Evolutionary conservation across 164 flowering plant genomes (phyloP).

Genomic region (Kalanchoe fedtschenkoi): DNA sequence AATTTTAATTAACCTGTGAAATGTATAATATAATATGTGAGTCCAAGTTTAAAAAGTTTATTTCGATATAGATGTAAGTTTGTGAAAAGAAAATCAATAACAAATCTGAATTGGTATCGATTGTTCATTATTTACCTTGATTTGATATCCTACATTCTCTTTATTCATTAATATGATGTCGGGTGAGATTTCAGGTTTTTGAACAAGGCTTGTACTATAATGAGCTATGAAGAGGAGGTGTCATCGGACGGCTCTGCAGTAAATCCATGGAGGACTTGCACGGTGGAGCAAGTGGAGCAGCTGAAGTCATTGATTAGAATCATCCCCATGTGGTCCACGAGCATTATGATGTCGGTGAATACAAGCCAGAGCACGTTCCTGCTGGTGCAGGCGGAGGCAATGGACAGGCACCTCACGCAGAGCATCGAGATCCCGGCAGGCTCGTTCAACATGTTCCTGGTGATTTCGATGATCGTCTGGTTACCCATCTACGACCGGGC

Average conservation of each 20-base stretch:
- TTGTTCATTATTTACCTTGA: no score
- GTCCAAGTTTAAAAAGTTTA: no score
- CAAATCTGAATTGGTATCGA: no score
- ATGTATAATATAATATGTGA: no score
- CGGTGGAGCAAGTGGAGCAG: conserved; percentile 53
- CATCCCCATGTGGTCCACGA: conserved; percentile 50
- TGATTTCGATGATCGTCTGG: conserved; percentile 31
- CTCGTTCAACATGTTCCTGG: conserved; percentile 28
- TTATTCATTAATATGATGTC: no score
- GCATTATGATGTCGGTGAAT: conserved; percentile 34
- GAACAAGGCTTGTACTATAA: conserved; percentile 50
- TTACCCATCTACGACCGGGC: conserved; percentile 34
- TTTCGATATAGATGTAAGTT: no score
- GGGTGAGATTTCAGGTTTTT: conserved; percentile 52
- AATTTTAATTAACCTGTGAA: no score
- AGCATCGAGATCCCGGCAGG: conserved; percentile 44
- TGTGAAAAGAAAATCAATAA: no score
- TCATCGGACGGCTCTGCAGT: conserved; percentile 22
- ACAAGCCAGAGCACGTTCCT: conserved; percentile 30
- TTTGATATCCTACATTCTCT: no score
- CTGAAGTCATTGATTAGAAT: conserved; percentile 45
- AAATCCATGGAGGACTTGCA: conserved; percentile 46
- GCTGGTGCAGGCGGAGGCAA: conserved; percentile 36
- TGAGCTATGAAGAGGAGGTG: conserved; percentile 26
- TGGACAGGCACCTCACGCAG: conserved; percentile 39